Conservation (phyloP, 75 land plant genomes). For the Adiantum capillusveneris region DNA sequence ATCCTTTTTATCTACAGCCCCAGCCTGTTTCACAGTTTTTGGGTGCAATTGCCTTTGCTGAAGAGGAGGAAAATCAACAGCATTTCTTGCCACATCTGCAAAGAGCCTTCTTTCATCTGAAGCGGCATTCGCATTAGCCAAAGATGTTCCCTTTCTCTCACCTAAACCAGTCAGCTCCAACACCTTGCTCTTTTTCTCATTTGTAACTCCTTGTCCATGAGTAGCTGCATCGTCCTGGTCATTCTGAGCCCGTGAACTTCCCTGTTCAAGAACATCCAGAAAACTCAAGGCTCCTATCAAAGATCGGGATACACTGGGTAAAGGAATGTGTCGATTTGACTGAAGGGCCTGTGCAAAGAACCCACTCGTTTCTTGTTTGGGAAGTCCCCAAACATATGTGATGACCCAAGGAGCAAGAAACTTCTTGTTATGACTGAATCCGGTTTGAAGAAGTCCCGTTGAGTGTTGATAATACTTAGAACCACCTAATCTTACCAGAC, state of each 20-base stretch:
- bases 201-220: background rate
- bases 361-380: background rate
- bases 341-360: background rate
- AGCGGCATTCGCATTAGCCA: conserved; percentile 3
- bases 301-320: background rate
- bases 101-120: conserved; percentile 54
- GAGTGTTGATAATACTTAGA: conserved; percentile 79
- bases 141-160: background rate
- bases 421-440: conserved; percentile 60
- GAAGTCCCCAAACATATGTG: conserved; percentile 9
- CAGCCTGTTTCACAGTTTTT: background rate
- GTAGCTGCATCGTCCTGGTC: background rate
- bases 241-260: background rate
- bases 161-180: background rate
- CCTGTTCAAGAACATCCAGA: conserved; percentile 3
- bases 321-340: background rate
- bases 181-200: conserved; percentile 4
- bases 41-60: conserved; percentile 25
- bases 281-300: background rate
- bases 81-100: conserved; percentile 65
- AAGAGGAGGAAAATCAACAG: conserved; percentile 71
- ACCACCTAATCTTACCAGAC: conserved; percentile 67
- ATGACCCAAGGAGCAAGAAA: conserved; percentile 60
- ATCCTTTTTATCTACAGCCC: background rate
- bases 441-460: conserved; percentile 85